These are phyloP conservation scores for Mucor circinelloides DNA, from an alignment of 371 early-diverging fungal genomes.

Conservation along the genomic window DNA sequence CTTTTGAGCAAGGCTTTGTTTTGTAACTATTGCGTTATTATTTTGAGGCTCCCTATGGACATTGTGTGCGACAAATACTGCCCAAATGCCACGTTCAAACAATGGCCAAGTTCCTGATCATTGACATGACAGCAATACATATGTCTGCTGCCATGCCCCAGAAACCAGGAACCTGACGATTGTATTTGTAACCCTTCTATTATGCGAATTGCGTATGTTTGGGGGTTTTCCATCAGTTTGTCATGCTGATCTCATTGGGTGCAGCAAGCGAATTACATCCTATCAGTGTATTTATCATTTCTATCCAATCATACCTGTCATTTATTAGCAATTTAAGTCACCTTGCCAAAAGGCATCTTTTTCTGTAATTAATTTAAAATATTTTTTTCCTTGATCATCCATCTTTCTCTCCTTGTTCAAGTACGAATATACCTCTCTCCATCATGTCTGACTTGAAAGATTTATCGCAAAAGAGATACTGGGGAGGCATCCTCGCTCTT, in stretches of 20 bases:
- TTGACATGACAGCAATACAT: background rate
- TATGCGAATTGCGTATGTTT: background rate
- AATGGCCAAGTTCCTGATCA: no score
- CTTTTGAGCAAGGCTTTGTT: background rate
- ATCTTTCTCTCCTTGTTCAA: background rate
- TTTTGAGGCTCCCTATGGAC: background rate
- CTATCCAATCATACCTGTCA: conserved; percentile 3
- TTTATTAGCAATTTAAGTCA: conserved; percentile 8
- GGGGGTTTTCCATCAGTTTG: background rate
- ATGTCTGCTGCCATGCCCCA: background rate
- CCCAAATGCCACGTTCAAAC: background rate
- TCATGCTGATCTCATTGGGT: background rate
- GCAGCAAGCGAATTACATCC: background rate
- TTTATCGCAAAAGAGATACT: conserved; percentile 39
- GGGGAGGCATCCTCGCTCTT: conserved; percentile 60
- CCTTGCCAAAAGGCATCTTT: background rate
- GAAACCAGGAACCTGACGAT: background rate
- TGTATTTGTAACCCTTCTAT: background rate
- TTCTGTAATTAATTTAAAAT: background rate
- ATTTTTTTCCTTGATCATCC: background rate
- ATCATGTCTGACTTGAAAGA: conserved; percentile 21
- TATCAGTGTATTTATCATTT: conserved; percentile 6
- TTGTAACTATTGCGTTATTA: background rate
- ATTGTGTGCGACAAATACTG: background rate
- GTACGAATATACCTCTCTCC: background rate